Conservation (phyloP, 352 stramenopile genomes). For the Phytophthora ramorum region DNA sequence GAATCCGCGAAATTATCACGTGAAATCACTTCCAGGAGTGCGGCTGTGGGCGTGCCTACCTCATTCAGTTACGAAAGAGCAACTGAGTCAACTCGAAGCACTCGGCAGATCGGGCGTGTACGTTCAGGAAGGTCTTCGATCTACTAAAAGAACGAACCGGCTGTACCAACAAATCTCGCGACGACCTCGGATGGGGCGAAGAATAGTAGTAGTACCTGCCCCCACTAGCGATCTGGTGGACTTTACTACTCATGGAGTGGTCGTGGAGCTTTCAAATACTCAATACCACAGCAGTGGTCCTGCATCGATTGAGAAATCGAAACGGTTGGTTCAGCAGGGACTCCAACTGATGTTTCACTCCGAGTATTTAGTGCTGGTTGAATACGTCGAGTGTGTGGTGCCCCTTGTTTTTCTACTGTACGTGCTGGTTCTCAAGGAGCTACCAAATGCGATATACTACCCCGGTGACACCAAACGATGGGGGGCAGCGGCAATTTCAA, state of each 20-base stretch:
- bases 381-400: slow-evolving; percentile 53
- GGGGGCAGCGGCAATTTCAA: slow-evolving; percentile 14
- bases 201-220: slow-evolving; percentile 6
- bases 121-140: not conserved
- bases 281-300: not conserved
- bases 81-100: slow-evolving; percentile 9
- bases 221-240: slow-evolving; percentile 19
- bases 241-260: not conserved
- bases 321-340: slow-evolving; percentile 23
- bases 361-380: slow-evolving; percentile 16
- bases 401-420: slow-evolving; percentile 44
- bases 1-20: slow-evolving; percentile 16
- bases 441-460: slow-evolving; percentile 52
- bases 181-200: not conserved
- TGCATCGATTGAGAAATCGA: slow-evolving; percentile 2
- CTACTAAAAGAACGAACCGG: not conserved
- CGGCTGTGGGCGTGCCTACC: slow-evolving; percentile 20
- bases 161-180: not conserved
- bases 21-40: slow-evolving; percentile 1
- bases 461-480: slow-evolving; percentile 13
- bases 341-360: slow-evolving; percentile 46
- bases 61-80: slow-evolving; percentile 5
- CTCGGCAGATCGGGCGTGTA: slow-evolving; percentile 15
- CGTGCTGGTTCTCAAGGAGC: slow-evolving; percentile 37
- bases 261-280: not conserved